Conservation (phyloP, 1,284 basidiomycete genomes). For the Mycena sp. region DNA sequence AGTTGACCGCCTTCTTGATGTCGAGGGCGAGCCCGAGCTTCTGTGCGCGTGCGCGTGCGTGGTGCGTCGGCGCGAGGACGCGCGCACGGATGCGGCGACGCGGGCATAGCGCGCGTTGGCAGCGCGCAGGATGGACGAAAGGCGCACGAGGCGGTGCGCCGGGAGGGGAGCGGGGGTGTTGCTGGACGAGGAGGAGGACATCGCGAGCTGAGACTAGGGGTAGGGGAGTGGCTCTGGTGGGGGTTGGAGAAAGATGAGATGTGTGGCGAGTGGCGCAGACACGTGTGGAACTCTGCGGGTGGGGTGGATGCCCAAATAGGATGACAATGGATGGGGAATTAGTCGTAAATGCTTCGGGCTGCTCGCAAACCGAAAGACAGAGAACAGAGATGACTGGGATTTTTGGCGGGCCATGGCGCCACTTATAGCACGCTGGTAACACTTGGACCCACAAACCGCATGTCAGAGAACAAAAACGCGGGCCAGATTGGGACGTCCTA, state of each 20-base stretch:
- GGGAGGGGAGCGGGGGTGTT: constrained; percentile 38
- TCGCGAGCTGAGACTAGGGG: constrained; percentile 14
- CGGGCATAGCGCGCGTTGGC: constrained; percentile 51
- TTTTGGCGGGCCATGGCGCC: constrained; percentile 19
- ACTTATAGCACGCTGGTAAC: constrained; percentile 32
- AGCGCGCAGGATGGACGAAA: constrained; percentile 47
- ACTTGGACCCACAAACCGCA: constrained; percentile 42
- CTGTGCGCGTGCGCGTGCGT: constrained; percentile 55
- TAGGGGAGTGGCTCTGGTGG: neutral
- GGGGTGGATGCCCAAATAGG: constrained; percentile 7
- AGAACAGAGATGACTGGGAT: constrained; percentile 17
- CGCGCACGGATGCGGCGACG: constrained; percentile 49
- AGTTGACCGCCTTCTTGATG: constrained; percentile 50
- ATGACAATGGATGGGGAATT: constrained; percentile 11
- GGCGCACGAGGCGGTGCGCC: constrained; percentile 45
- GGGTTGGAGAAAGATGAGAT: neutral
- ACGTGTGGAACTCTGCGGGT: constrained; percentile 17
- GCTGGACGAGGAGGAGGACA: constrained; percentile 29
- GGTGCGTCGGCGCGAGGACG: constrained; percentile 44
- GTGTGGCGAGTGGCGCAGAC: constrained; percentile 28
- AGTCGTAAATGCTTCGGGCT: constrained; percentile 15
- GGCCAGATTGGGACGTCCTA: constrained; percentile 21
- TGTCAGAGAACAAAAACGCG: constrained; percentile 15
- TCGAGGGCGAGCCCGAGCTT: constrained; percentile 53
- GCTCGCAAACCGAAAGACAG: constrained; percentile 11